Conservation (phyloP, 306 rosid species). For the Pueraria montana region DNA sequence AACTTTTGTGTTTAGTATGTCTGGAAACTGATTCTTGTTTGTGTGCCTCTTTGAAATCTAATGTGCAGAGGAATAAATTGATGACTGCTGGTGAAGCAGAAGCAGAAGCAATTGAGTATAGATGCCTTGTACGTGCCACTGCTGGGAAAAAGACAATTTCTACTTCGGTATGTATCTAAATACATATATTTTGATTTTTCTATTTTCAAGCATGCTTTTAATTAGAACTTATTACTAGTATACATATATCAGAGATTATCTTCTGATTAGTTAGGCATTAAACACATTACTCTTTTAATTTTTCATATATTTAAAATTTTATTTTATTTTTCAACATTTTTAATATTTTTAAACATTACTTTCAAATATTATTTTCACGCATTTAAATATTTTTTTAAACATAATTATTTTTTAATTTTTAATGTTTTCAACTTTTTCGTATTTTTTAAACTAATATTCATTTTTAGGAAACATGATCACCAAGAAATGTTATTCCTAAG, state of each 20-base stretch:
- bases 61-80: slow-evolving; percentile 76
- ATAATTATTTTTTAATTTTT: too few relatives aligned
- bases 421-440: too few relatives aligned
- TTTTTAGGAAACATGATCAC: too few relatives aligned
- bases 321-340: too few relatives aligned
- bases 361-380: too few relatives aligned
- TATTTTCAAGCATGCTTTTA: neutral
- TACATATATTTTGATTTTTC: neutral
- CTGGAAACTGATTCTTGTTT: slow-evolving; percentile 39
- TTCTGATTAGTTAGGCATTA: slow-evolving; percentile 1
- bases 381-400: too few relatives aligned
- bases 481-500: too few relatives aligned
- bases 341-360: too few relatives aligned
- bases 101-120: slow-evolving; percentile 72
- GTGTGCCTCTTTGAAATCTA: slow-evolving; percentile 66
- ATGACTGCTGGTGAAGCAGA: slow-evolving; percentile 70
- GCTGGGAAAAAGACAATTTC: slow-evolving; percentile 92
- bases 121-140: slow-evolving; percentile 95
- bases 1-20: slow-evolving; percentile 29
- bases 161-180: slow-evolving; percentile 73
- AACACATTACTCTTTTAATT: too few relatives aligned
- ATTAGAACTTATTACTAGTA: neutral
- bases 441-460: too few relatives aligned
- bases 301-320: too few relatives aligned
- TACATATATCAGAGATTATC: neutral